Conservation (phyloP, 768 basidiomycete species). For the Kwoniella botswanensis region DNA sequence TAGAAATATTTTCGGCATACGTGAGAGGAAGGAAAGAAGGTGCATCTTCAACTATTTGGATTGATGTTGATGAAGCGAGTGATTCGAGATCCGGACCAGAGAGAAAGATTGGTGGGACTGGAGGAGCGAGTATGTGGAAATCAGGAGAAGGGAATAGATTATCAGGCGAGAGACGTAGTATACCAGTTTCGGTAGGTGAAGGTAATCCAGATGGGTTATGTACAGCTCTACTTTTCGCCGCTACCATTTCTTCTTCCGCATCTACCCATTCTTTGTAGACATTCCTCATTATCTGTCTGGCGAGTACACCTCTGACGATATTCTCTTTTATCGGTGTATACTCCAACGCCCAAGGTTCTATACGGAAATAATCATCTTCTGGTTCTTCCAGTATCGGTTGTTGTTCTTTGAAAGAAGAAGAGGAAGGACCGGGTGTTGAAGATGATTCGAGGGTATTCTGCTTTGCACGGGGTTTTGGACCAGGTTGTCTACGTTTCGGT, state of each 20-base stretch:
- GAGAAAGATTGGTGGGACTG: slow-evolving; percentile 49
- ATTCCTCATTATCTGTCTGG: slow-evolving; percentile 35
- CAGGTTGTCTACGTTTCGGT: slow-evolving; percentile 37
- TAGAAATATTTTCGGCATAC: slow-evolving; percentile 33
- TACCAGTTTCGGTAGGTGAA: slow-evolving; percentile 48
- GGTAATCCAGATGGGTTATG: slow-evolving; percentile 45
- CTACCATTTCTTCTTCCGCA: slow-evolving; percentile 38
- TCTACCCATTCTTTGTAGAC: slow-evolving; percentile 51
- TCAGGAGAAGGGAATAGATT: slow-evolving; percentile 40
- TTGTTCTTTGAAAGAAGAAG: slow-evolving; percentile 23
- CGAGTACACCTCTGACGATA: slow-evolving; percentile 34
- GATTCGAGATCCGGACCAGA: slow-evolving; percentile 32
- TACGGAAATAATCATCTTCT: slow-evolving; percentile 43
- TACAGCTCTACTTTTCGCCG: slow-evolving; percentile 24
- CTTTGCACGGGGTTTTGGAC: slow-evolving; percentile 30
- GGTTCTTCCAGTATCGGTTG: slow-evolving; percentile 28
- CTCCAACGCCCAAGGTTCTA: slow-evolving; percentile 50
- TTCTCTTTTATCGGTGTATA: slow-evolving; percentile 52
- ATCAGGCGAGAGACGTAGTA: slow-evolving; percentile 39
- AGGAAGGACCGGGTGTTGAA: slow-evolving; percentile 14
- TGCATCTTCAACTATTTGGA: slow-evolving; percentile 37
- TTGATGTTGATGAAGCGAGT: slow-evolving; percentile 24
- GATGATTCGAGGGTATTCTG: slow-evolving; percentile 14
- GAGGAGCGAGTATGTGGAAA: slow-evolving; percentile 47
- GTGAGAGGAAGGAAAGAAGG: slow-evolving; percentile 46